A percentile compares a stretch with the other conserved stretches of the same genome.
phyloP scores from a whole-genome alignment of 306 rosid species.

The Prunus davidiana region DNA sequence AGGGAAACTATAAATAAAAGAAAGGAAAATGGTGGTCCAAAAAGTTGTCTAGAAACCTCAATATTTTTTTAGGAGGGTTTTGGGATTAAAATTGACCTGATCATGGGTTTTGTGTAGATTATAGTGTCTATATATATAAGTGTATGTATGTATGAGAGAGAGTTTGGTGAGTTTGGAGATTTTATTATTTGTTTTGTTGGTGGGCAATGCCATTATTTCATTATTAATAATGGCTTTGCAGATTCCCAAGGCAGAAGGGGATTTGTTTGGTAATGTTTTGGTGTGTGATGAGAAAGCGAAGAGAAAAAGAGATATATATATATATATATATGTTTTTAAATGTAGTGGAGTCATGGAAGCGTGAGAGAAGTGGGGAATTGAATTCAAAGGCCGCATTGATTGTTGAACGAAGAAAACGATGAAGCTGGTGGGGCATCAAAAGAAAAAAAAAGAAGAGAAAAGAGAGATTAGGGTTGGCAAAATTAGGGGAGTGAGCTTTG shows the following conservation, averaged over 20 bases:
- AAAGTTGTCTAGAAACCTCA: slow-evolving; percentile 57
- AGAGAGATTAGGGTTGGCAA: background rate
- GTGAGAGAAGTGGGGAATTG: slow-evolving; percentile 48
- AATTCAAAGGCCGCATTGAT: slow-evolving; percentile 54
- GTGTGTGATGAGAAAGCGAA: background rate
- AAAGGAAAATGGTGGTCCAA: slow-evolving; percentile 44
- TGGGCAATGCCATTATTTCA: slow-evolving; percentile 59
- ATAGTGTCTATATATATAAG: slow-evolving; percentile 17
- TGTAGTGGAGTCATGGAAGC: slow-evolving; percentile 46
- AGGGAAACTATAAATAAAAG: slow-evolving; percentile 8
- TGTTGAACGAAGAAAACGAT: slow-evolving; percentile 30
- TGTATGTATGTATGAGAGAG: slow-evolving; percentile 31
- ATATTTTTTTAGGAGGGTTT: slow-evolving; percentile 51
- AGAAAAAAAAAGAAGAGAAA: too few species aligned
- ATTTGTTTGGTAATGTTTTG: slow-evolving; percentile 34
- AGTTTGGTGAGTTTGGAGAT: slow-evolving; percentile 56
- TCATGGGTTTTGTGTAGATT: slow-evolving; percentile 50
- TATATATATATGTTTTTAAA: slow-evolving; percentile 13
- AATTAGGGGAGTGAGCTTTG: background rate
- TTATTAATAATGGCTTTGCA: slow-evolving; percentile 58
- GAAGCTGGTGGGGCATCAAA: slow-evolving; percentile 49
- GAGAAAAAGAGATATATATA: slow-evolving; percentile 7
- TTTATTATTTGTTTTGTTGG: slow-evolving; percentile 34
- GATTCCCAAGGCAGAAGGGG: slow-evolving; percentile 77
- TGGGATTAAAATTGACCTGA: slow-evolving; percentile 49